These are phyloP conservation scores for Leishmania guyanensis DNA, from an alignment of 208 protist genomes.

Conservation along the genomic window DNA sequence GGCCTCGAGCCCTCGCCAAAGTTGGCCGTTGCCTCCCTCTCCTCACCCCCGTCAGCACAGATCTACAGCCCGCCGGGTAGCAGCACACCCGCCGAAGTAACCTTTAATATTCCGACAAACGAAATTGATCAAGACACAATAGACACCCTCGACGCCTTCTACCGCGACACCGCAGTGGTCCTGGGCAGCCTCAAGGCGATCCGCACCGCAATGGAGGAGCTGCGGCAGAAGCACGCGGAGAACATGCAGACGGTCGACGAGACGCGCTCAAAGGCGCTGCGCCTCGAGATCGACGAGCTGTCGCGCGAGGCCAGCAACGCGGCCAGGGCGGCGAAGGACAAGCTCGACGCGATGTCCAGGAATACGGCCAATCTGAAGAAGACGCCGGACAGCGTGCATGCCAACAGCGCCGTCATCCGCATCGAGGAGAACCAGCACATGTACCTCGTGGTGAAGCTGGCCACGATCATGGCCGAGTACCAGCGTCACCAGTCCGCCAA, in stretches of 20 bases:
- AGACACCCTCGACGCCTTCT: conserved; percentile 74
- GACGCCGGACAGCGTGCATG: conserved; percentile 48
- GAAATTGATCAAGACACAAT: conserved; percentile 70
- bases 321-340: conserved; percentile 49
- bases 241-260: conserved; percentile 78
- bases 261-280: conserved; percentile 49
- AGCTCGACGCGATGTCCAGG: conserved; percentile 58
- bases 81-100: conserved; percentile 10
- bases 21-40: conserved; percentile 3
- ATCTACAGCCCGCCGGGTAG: conserved; percentile 19
- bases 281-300: conserved; percentile 66
- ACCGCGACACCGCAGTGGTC: conserved; percentile 45
- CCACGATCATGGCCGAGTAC: conserved; percentile 56
- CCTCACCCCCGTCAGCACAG: conserved; percentile 2
- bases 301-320: conserved; percentile 46
- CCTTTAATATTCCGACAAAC: conserved; percentile 30
- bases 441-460: conserved; percentile 58
- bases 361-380: conserved; percentile 71
- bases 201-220: conserved; percentile 37
- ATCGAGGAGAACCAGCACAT: conserved; percentile 89
- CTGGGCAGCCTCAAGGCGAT: conserved; percentile 39
- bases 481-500: conserved; percentile 63
- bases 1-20: conserved; percentile 6
- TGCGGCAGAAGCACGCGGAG: conserved; percentile 66
- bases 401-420: conserved; percentile 78